These are phyloP conservation scores for Truncatella angustata DNA, from an alignment of 2,329 filamentous ascomycete genomes.

Conservation along the genomic window DNA sequence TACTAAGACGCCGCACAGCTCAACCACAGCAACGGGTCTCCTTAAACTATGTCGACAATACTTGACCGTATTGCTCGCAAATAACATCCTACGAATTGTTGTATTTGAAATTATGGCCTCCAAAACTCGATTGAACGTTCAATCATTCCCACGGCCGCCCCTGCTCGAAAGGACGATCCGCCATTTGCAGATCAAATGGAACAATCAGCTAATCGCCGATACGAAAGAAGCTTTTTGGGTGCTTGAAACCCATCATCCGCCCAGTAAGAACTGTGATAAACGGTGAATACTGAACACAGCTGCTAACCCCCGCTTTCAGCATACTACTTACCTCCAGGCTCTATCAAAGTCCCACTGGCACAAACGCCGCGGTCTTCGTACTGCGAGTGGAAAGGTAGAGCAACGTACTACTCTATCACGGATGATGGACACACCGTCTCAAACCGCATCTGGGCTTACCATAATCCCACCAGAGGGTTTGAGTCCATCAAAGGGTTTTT, in stretches of 20 bases:
- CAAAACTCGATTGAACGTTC: constrained; percentile 50
- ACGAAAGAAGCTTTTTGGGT: constrained; percentile 61
- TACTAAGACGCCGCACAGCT: no score
- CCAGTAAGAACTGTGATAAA: constrained; percentile 39
- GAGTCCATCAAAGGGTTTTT: constrained; percentile 53
- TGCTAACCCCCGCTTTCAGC: constrained; percentile 36
- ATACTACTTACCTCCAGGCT: constrained; percentile 57
- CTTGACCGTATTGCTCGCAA: neutral
- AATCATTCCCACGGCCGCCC: constrained; percentile 58
- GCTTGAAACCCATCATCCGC: constrained; percentile 61
- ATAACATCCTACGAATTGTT: neutral
- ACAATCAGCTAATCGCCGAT: constrained; percentile 53
- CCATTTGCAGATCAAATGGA: constrained; percentile 56
- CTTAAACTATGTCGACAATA: neutral
- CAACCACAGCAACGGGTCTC: neutral
- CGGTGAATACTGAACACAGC: neutral
- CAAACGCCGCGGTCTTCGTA: constrained; percentile 43
- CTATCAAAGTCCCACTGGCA: constrained; percentile 44
- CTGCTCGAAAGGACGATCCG: constrained; percentile 51
- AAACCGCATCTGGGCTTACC: constrained; percentile 59
- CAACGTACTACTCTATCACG: constrained; percentile 55
- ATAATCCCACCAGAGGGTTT: constrained; percentile 50
- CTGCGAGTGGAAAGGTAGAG: constrained; percentile 62
- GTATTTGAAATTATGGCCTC: constrained; percentile 30
- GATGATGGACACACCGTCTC: constrained; percentile 36